Evolutionary conservation across 2,329 filamentous ascomycete genomes (phyloP).

Genomic region (Curvularia lunata): DNA sequence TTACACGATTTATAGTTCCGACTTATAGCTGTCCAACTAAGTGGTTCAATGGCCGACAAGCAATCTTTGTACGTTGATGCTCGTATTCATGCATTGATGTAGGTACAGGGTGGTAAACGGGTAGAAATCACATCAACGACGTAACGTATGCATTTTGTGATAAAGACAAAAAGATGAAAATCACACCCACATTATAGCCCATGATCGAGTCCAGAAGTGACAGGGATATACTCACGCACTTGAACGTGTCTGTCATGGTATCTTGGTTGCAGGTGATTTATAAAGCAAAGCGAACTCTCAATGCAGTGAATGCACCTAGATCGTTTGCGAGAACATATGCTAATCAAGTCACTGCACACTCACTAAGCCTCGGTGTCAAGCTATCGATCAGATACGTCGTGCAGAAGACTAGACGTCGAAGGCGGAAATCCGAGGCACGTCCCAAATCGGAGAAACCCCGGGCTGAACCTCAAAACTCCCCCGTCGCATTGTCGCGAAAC

Average conservation of each 20-base stretch:
- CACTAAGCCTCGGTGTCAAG: not conserved
- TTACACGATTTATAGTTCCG: no score
- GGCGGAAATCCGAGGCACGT: slow-evolving; percentile 14
- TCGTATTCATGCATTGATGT: no score
- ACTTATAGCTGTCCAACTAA: no score
- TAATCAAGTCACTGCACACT: not conserved
- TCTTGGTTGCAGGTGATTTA: not conserved
- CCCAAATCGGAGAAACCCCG: slow-evolving; percentile 20
- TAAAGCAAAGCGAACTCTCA: not conserved
- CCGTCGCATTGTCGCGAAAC: slow-evolving; percentile 19
- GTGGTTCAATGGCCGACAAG: no score
- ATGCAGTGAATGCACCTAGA: not conserved
- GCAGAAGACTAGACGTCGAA: not conserved
- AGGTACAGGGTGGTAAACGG: no score
- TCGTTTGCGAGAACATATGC: no score
- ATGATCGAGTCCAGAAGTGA: not conserved
- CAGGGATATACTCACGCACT: not conserved
- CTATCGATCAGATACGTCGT: not conserved
- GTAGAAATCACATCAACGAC: no score
- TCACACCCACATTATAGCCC: not conserved
- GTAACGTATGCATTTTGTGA: no score
- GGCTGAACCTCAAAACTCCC: slow-evolving; percentile 18
- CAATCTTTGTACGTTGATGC: no score
- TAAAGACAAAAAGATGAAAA: not conserved
- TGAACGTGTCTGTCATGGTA: not conserved